These are phyloP conservation scores for Croton setiger DNA, from an alignment of 441 rosid genomes.

Conservation along the genomic window DNA sequence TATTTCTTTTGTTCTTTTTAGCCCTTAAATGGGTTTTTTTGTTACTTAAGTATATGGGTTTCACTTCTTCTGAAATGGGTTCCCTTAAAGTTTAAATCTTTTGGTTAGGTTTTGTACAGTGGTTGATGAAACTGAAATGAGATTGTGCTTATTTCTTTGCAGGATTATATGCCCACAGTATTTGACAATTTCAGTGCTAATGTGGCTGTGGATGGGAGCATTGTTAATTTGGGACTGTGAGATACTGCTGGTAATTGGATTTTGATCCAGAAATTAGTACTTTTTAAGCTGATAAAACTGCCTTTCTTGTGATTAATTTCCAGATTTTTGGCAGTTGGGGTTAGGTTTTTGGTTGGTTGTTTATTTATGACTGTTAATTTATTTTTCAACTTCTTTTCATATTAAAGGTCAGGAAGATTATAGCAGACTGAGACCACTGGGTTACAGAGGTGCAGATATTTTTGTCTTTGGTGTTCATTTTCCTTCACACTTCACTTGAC, in stretches of 20 bases:
- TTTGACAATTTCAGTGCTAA: constrained; percentile 97
- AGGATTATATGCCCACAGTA: constrained; percentile 94
- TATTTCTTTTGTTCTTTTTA: neutral
- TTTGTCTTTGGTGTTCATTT: no score
- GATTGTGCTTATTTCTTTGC: constrained; percentile 13
- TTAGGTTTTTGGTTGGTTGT: constrained; percentile 8
- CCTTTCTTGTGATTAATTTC: constrained; percentile 13
- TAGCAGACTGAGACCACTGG: constrained; percentile 92
- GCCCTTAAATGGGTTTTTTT: neutral
- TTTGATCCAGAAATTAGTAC: neutral
- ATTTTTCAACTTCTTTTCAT: constrained; percentile 6
- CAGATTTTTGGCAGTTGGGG: neutral
- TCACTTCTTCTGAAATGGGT: constrained; percentile 13
- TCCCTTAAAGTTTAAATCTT: neutral
- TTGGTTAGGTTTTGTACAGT: neutral
- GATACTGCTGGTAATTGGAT: constrained; percentile 77
- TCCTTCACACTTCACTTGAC: no score
- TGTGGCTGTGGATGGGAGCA: constrained; percentile 80
- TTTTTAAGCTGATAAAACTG: constrained; percentile 1
- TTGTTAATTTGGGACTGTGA: constrained; percentile 91
- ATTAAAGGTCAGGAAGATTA: constrained; percentile 91
- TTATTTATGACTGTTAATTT: constrained; percentile 3
- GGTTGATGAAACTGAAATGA: neutral
- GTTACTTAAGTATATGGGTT: constrained; percentile 18
- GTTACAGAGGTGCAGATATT: constrained; percentile 95